A percentile compares a stretch with the other conserved stretches of the same genome.
phyloP scores from a whole-genome alignment of 2,329 filamentous ascomycete species.

The Cryphonectria parasitica region DNA sequence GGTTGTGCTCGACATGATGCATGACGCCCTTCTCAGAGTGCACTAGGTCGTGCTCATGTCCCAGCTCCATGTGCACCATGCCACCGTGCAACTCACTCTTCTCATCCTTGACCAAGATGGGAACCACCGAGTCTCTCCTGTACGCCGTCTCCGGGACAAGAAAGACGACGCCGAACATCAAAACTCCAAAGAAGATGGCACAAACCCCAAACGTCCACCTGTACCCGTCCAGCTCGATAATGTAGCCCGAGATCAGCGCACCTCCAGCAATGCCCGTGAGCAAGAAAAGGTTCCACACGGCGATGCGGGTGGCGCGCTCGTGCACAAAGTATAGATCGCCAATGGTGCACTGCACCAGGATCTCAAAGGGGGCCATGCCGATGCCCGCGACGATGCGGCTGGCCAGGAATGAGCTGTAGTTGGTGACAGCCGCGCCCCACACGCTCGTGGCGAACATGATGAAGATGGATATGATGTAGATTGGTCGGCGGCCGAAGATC shows the following conservation, averaged over 20 bases:
- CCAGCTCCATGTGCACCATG: constrained; percentile 29
- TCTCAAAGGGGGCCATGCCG: constrained; percentile 55
- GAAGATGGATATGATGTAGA: constrained; percentile 51
- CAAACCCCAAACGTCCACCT: constrained; percentile 53
- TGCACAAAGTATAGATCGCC: constrained; percentile 52
- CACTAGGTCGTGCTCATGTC: constrained; percentile 30
- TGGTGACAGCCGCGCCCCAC: constrained; percentile 49
- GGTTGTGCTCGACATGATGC: constrained; percentile 30
- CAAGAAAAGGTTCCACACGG: constrained; percentile 47
- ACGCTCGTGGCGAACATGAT: constrained; percentile 53
- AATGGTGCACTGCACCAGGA: constrained; percentile 56
- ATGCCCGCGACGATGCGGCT: constrained; percentile 51
- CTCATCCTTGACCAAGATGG: constrained; percentile 21
- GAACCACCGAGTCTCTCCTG: constrained; percentile 38
- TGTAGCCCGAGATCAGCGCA: constrained; percentile 46
- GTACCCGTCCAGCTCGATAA: constrained; percentile 46
- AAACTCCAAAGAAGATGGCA: constrained; percentile 48
- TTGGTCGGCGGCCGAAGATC: constrained; percentile 53
- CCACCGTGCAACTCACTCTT: not conserved
- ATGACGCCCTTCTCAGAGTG: constrained; percentile 24
- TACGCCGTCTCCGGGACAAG: constrained; percentile 57
- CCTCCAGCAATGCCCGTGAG: constrained; percentile 47
- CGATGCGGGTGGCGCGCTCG: constrained; percentile 48
- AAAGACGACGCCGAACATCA: constrained; percentile 48
- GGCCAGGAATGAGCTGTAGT: constrained; percentile 50